Percentiles rank a stretch among this genome's conserved stretches.
Conservation (phyloP, 1,139 yeast species). For the Candida pseudoviswanathii region DNA sequence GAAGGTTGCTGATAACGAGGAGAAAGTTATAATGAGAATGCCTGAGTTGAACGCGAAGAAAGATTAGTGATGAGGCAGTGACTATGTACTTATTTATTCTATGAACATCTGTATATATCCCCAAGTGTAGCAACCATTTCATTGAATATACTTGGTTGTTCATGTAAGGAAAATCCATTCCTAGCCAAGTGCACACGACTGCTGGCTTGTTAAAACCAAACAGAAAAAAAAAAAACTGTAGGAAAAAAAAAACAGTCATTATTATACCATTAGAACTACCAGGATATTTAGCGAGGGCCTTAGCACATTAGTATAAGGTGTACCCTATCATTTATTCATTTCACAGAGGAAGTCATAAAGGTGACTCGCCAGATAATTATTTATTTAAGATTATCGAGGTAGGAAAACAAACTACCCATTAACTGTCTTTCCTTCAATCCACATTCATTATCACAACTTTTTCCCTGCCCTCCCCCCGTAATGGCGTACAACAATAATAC, state of each 20-base stretch:
- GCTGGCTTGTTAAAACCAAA: no score
- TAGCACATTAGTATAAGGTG: no score
- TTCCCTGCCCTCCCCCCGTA: background rate
- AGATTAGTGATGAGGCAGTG: background rate
- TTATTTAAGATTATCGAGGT: background rate
- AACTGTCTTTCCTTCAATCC: background rate
- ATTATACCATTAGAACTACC: no score
- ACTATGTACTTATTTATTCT: background rate
- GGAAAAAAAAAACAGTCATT: no score
- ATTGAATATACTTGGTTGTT: no score
- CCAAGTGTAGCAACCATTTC: background rate
- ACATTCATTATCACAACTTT: conserved; percentile 5
- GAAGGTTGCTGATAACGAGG: conserved; percentile 72
- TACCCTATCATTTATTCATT: no score
- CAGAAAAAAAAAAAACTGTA: no score
- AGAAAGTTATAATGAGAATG: conserved; percentile 79
- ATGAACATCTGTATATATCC: background rate
- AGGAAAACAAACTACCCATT: background rate
- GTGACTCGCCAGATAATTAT: background rate
- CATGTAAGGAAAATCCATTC: no score
- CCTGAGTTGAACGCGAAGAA: conserved; percentile 49
- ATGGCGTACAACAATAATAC: conserved; percentile 17
- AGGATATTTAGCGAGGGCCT: no score
- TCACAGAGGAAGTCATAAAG: no score
- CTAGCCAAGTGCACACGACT: no score